Evolutionary conservation across 805 yeast genomes (phyloP), one percentile per base, ranked within the genome.

Genomic region (Yamadazyma kitorensis): DNA sequence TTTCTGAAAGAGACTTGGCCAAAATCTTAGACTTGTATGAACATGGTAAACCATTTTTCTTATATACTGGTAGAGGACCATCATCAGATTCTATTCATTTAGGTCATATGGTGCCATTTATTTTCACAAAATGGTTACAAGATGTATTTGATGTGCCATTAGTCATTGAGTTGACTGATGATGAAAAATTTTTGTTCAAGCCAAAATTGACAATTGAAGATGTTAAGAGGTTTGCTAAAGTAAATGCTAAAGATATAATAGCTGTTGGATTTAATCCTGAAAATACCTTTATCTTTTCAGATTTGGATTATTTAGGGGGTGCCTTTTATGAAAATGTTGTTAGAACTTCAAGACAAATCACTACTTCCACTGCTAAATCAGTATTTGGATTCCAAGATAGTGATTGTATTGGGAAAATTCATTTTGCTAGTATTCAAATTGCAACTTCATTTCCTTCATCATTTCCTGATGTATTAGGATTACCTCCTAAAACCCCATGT

Each of bases 11-110:
- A 64, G 93, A 85, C 60, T 80, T 85, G 55, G 62, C 56, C 51
- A 76, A 67, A 50, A 93, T 91, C 52, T 72, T 91, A 54, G 95
- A 86, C 55, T 62, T 88, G 48, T 87, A 93, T 59, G 98, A 93
- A 65, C 86, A 84, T 54, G 96, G 96, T 14, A 87, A 93, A 63
- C 95, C 89, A 19, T 93, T 93, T 62, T 93, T 91, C 68, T 67
- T 93, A 43, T 93, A 93, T 59, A 93, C 98, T 11, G 98, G 98
- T 24, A 78, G 98, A 59, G 98, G 98, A 4, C 98, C 98, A 23
- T 85, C 95, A 2, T 78, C 89, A 26, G 96, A 83, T 49, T 82
- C 93, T 14, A 82, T 93, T 86, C 98, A 93, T 59, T 71, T 93
- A 66, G 98, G 98, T 34, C 98, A 93, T 61, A 81, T 91, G 88